A percentile compares a stretch with the other conserved stretches of the same genome.
Evolutionary conservation across 2,329 filamentous ascomycete species (phyloP).

Genomic region (Hypoxylon sp.): DNA sequence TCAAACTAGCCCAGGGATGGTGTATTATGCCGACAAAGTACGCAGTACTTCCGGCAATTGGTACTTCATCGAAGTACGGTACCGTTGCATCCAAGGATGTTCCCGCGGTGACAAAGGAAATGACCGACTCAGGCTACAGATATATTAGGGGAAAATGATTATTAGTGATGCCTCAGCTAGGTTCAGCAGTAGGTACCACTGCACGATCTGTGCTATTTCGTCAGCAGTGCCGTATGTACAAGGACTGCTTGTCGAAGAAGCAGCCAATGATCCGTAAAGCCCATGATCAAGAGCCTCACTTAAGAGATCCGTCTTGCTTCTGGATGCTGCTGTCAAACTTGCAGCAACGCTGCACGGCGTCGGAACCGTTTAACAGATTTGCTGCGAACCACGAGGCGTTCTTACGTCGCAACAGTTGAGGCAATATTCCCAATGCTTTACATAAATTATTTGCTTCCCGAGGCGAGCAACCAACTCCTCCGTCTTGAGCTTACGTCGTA

Average conservation of each 20-base stretch:
- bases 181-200: conserved; percentile 18
- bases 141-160: conserved; percentile 25
- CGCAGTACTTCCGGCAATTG: conserved; percentile 18
- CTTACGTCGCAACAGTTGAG: conserved; percentile 35
- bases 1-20: conserved; percentile 18
- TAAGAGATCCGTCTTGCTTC: conserved; percentile 13
- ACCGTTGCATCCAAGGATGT: conserved; percentile 31
- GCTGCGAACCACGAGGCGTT: conserved; percentile 45
- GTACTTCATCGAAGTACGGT: conserved; percentile 11
- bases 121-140: conserved; percentile 30
- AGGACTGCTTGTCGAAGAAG: conserved; percentile 1
- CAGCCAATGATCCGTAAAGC: conserved; percentile 7
- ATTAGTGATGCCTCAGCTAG: conserved; percentile 28
- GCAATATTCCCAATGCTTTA: neutral
- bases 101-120: conserved; percentile 33
- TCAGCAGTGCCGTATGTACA: conserved; percentile 8
- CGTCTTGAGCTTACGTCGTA: conserved; percentile 25
- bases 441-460: conserved; percentile 12
- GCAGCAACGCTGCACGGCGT: conserved; percentile 50
- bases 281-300: conserved; percentile 28
- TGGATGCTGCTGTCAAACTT: conserved; percentile 49
- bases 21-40: conserved; percentile 12
- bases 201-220: conserved; percentile 11
- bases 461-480: conserved; percentile 19
- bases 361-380: conserved; percentile 44